Base-by-base conservation (phyloP, 2,329 filamentous ascomycete species). In the Colletotrichum orchidophilum region DNA sequence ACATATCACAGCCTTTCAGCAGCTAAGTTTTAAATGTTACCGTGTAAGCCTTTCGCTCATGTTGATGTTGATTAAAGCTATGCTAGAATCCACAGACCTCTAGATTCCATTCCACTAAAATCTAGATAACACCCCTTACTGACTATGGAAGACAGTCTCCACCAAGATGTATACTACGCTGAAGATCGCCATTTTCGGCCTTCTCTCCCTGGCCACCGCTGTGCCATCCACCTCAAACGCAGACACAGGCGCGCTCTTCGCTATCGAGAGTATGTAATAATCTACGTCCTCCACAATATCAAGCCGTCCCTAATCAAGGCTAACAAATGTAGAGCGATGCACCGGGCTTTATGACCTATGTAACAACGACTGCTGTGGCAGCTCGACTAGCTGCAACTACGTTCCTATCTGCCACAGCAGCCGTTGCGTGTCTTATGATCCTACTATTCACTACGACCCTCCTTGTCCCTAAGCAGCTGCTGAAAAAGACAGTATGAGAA, bases 341-440 rank as follows among this genome's bases (percentile, higher is more conserved):
- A 39, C 35, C 21, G 35, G 21, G 18, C 52, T 65, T 13, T 65
- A 59, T 26, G 63, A 26, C 18, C 58, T 18, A 1, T 65, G 63
- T 12, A 65, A 52, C 4, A 42, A 15, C 63, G 63, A 65, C 21
- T 65, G 63, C 27, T 65, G 63, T 15, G 63, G 53, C 13, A 15
- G 52, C 12, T 26, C 26, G 13, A 58, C 39, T 0, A 26, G 29
- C 9, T 65, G 53, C 53, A 65, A 65, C 63, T 59, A 21, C n/a
- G 59, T 65, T 27, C 63, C 63, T 11, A 59, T 59, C 1, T 65
- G 63, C 27, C 27, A 35, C 5, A 26, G 31, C 39, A 50, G n/a
- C 21, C 63, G 52, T 35, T 65, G 63, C 6, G 53, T 65, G 27
- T 58, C 63, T 13, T 58, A 65, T 15, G 63, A 65, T 35, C 63